Conservation (phyloP, 176 grass and related monocot genomes). For the Paspalum notatum region DNA sequence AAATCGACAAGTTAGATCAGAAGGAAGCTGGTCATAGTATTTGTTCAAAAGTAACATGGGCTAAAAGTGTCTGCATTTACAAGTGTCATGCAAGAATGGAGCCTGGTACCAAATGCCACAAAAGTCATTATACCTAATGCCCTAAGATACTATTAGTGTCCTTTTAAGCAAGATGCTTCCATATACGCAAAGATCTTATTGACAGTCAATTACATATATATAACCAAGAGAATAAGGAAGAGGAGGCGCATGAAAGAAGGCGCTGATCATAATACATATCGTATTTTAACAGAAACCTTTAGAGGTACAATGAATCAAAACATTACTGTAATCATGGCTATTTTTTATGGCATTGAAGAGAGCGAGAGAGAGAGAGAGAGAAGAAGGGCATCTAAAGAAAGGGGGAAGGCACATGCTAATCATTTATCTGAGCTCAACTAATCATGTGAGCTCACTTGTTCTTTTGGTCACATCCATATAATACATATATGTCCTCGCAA, state of each 20-base stretch:
- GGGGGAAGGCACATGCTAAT: conserved; percentile 81
- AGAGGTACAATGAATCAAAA: conserved; percentile 76
- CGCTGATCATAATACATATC: conserved; percentile 24
- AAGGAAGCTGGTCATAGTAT: conserved; percentile 49
- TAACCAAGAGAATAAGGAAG: neutral
- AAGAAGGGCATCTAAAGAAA: conserved; percentile 59
- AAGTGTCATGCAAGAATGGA: conserved; percentile 39
- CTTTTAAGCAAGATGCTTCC: conserved; percentile 46
- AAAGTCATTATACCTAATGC: conserved; percentile 53
- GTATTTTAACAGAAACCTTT: conserved; percentile 45
- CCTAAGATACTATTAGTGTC: conserved; percentile 40
- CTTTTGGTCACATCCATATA: conserved; percentile 45
- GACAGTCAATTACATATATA: conserved; percentile 32
- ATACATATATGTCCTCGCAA: no score
- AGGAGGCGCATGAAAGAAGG: conserved; percentile 20
- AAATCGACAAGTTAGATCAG: conserved; percentile 1
- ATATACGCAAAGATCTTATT: conserved; percentile 51
- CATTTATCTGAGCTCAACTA: conserved; percentile 80
- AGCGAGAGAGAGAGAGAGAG: conserved; percentile 31
- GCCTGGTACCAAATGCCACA: conserved; percentile 38
- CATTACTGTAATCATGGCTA: conserved; percentile 43
- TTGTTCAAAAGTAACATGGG: conserved; percentile 60
- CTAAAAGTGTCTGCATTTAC: conserved; percentile 45
- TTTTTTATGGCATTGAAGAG: conserved; percentile 46
- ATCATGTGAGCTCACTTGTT: conserved; percentile 90